A percentile compares a stretch with the other conserved stretches of the same genome.
Conservation (phyloP, 2,329 filamentous ascomycete genomes). For the Fusarium dlaminii region DNA sequence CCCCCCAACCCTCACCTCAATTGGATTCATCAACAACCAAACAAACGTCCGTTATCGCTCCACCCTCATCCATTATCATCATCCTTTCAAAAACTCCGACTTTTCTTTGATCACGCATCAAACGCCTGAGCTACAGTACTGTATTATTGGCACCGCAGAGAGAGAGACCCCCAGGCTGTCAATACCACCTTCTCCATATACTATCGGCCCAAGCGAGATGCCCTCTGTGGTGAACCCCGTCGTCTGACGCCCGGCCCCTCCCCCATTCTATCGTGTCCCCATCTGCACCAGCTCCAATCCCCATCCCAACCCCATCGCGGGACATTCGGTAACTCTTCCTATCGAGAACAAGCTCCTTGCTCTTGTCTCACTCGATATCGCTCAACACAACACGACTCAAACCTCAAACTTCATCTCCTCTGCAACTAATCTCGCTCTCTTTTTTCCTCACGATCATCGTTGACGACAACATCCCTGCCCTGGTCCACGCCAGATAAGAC, state of each 20-base stretch:
- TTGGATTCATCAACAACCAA: conserved; percentile 12
- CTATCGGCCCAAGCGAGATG: conserved; percentile 37
- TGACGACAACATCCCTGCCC: not conserved
- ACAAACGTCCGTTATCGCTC: conserved; percentile 22
- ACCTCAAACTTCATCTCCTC: not conserved
- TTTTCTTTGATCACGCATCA: not conserved
- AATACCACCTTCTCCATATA: conserved; percentile 21
- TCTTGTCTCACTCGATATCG: conserved; percentile 11
- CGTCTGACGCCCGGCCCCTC: conserved; percentile 39
- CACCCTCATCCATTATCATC: conserved; percentile 15
- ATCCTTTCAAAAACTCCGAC: not conserved
- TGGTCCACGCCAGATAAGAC: conserved; percentile 14
- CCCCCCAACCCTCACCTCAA: conserved; percentile 18
- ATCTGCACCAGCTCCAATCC: not conserved
- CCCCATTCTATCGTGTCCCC: conserved; percentile 8
- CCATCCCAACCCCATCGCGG: conserved; percentile 23
- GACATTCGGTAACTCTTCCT: conserved; percentile 33
- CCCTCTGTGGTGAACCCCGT: conserved; percentile 39
- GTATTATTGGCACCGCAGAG: not conserved
- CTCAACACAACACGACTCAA: not conserved
- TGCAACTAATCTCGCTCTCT: not conserved
- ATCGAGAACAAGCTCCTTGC: conserved; percentile 27
- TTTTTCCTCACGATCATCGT: not conserved
- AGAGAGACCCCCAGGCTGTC: not conserved
- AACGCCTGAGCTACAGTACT: not conserved